These are phyloP conservation scores for Arachnopeziza araneosa DNA, from an alignment of 2,329 filamentous ascomycete species.

Conservation along the genomic window DNA sequence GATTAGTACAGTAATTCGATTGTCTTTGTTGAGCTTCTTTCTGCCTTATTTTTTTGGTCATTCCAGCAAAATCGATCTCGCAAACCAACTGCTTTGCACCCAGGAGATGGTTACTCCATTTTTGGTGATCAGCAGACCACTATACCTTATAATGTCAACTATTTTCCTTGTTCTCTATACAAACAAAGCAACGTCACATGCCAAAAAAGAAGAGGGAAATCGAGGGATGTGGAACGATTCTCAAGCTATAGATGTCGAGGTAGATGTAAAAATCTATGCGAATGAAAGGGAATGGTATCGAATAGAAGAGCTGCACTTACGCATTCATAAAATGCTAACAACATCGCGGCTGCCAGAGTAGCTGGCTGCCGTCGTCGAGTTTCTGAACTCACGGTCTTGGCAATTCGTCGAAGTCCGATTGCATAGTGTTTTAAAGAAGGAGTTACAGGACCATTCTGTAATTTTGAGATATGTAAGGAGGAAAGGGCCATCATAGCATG, in stretches of 20 bases:
- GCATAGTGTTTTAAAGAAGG: slow-evolving; percentile 91
- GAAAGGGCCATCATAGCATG: slow-evolving; percentile 86
- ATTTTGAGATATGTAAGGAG: slow-evolving; percentile 80
- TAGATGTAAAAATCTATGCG: background rate
- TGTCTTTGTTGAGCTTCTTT: slow-evolving; percentile 20
- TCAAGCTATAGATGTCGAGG: background rate
- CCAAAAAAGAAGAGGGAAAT: background rate
- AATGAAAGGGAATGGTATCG: background rate
- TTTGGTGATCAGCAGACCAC: slow-evolving; percentile 87
- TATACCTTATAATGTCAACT: background rate
- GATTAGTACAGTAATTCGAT: background rate
- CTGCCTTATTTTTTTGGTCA: slow-evolving; percentile 46
- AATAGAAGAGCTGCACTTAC: background rate
- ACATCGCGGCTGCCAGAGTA: slow-evolving; percentile 80
- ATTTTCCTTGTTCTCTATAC: background rate
- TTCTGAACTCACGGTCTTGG: slow-evolving; percentile 66
- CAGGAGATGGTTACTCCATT: slow-evolving; percentile 90
- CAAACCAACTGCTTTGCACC: slow-evolving; percentile 77
- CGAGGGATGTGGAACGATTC: background rate
- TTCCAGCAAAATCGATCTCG: slow-evolving; percentile 72
- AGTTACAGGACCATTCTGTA: slow-evolving; percentile 68
- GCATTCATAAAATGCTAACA: slow-evolving; percentile 89
- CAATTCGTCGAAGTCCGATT: slow-evolving; percentile 72
- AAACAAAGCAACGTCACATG: background rate
- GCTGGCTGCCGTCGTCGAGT: slow-evolving; percentile 67